A percentile compares a stretch with the other conserved stretches of the same genome.
Conservation (phyloP, 2,329 filamentous ascomycete species). For the Arachnomyces sp. region DNA sequence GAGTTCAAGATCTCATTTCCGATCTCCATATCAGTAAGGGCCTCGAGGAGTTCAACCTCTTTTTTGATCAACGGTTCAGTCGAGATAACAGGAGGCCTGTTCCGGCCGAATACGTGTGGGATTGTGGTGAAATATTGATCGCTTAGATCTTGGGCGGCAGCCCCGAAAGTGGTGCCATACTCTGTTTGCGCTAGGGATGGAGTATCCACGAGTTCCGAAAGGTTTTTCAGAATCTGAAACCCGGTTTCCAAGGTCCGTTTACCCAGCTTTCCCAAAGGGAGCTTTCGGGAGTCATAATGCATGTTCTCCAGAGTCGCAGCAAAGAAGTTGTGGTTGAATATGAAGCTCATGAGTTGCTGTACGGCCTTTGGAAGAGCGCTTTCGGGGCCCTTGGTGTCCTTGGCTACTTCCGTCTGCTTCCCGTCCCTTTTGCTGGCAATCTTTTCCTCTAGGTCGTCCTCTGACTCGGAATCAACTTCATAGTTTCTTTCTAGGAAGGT, state of each 20-base stretch:
- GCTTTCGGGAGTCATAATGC: constrained; percentile 50
- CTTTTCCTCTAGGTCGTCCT: constrained; percentile 36
- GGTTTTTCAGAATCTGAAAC: constrained; percentile 67
- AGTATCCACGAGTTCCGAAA: constrained; percentile 58
- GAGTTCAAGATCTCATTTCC: constrained; percentile 69
- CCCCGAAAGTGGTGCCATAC: constrained; percentile 31
- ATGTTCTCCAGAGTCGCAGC: constrained; percentile 42
- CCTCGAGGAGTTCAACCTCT: constrained; percentile 73
- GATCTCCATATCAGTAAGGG: constrained; percentile 76
- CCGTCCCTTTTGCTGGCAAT: constrained; percentile 18
- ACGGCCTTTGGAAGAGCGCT: constrained; percentile 53
- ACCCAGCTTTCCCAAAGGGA: constrained; percentile 77
- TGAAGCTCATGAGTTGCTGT: constrained; percentile 65
- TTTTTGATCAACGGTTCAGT: constrained; percentile 53
- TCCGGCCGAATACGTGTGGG: constrained; percentile 70
- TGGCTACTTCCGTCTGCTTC: constrained; percentile 19
- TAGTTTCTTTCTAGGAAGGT: constrained; percentile 75
- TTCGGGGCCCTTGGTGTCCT: constrained; percentile 35
- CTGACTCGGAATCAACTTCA: constrained; percentile 46
- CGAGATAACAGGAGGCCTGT: constrained; percentile 60
- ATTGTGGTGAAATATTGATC: constrained; percentile 76
- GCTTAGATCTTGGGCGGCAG: constrained; percentile 55
- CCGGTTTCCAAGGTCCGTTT: constrained; percentile 67
- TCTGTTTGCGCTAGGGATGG: constrained; percentile 37
- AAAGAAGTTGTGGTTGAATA: constrained; percentile 73